Conservation (phyloP, 75 land plant species). For the Pinus albicaulis region DNA sequence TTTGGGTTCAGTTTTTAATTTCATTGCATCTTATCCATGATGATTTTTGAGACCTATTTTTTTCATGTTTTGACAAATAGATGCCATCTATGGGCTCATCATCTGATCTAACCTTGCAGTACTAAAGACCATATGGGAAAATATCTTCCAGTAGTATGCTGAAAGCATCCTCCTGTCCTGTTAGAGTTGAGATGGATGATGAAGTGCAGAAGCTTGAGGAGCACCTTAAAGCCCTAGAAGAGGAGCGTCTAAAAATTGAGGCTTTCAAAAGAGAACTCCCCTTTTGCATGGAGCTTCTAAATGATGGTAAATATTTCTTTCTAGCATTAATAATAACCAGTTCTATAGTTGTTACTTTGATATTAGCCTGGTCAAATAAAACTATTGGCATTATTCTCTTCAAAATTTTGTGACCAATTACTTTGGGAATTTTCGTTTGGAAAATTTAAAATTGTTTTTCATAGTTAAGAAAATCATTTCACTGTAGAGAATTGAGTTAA, state of each 20-base stretch:
- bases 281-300: constrained; percentile 68
- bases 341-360: no score
- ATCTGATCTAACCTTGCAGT: neutral
- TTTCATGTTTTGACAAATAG: neutral
- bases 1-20: neutral
- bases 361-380: no score
- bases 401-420: no score
- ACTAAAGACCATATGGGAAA: neutral
- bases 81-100: neutral
- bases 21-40: neutral
- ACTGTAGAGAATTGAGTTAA: no score
- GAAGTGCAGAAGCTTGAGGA: constrained; percentile 21
- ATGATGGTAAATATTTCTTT: constrained; percentile 36
- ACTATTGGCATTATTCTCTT: no score
- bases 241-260: constrained; percentile 75
- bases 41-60: neutral
- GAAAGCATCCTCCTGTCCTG: neutral
- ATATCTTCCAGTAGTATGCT: constrained; percentile 5
- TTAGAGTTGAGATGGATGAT: constrained; percentile 12
- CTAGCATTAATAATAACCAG: no score
- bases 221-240: constrained; percentile 46
- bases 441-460: no score
- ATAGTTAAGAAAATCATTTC: no score
- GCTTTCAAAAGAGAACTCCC: constrained; percentile 89
- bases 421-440: no score